These are phyloP conservation scores for Maudiozyma humilis DNA, from an alignment of 1,139 yeast species.

Conservation along the genomic window DNA sequence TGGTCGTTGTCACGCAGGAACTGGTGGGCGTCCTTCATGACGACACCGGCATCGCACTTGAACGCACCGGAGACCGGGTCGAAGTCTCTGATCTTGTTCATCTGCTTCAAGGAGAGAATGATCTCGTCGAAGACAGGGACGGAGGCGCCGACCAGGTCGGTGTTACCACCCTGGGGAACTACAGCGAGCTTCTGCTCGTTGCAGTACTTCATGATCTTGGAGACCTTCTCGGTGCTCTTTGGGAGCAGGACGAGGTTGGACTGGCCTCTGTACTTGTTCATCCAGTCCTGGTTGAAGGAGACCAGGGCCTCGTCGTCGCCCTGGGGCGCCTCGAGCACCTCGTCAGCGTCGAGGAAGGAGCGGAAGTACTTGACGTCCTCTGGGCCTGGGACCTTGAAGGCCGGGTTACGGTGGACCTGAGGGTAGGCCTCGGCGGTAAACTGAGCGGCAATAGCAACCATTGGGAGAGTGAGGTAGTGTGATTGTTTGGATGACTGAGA, in stretches of 20 bases:
- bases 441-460: constrained; percentile 4
- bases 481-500: no score
- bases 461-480: neutral
- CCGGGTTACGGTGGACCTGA: constrained; percentile 40
- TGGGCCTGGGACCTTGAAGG: constrained; percentile 40
- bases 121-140: constrained; percentile 89
- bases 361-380: constrained; percentile 58
- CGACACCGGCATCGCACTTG: constrained; percentile 85
- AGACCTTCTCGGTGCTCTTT: constrained; percentile 68
- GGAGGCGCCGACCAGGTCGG: constrained; percentile 93
- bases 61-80: constrained; percentile 77
- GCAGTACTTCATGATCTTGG: constrained; percentile 71
- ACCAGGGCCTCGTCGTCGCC: constrained; percentile 64
- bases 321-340: constrained; percentile 43
- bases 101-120: constrained; percentile 54
- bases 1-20: constrained; percentile 72
- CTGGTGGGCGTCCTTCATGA: constrained; percentile 77
- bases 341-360: constrained; percentile 44
- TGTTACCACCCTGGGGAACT: constrained; percentile 96
- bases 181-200: constrained; percentile 72
- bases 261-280: constrained; percentile 89
- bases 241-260: constrained; percentile 79
- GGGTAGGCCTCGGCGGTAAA: constrained; percentile 60
- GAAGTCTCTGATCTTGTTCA: constrained; percentile 75
- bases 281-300: constrained; percentile 86